A percentile compares a stretch with the other conserved stretches of the same genome.
Evolutionary conservation across 2,329 filamentous ascomycete genomes (phyloP).

Genomic region (Fusarium penzigii): DNA sequence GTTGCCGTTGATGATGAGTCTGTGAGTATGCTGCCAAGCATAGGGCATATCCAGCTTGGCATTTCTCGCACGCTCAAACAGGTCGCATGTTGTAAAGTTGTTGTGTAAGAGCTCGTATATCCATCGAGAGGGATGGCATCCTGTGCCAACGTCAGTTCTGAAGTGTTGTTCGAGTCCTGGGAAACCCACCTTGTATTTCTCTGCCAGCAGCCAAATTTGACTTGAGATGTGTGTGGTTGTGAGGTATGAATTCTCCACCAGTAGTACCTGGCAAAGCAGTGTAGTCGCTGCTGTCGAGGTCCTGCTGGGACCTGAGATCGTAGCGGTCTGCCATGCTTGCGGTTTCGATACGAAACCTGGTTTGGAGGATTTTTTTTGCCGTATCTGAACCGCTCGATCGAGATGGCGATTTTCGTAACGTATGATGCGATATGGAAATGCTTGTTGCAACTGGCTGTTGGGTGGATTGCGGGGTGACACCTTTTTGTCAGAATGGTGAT

Average conservation of each 20-base stretch:
- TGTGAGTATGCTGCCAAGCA: slow-evolving; percentile 38
- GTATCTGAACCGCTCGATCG: background rate
- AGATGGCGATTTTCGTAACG: background rate
- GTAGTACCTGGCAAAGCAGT: slow-evolving; percentile 36
- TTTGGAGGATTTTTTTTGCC: background rate
- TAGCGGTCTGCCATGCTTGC: slow-evolving; percentile 31
- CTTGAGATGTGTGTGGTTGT: slow-evolving; percentile 37
- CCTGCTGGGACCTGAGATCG: slow-evolving; percentile 29
- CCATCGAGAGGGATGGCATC: slow-evolving; percentile 44
- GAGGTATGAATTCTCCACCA: slow-evolving; percentile 28
- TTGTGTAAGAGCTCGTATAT: slow-evolving; percentile 43
- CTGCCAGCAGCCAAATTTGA: slow-evolving; percentile 25
- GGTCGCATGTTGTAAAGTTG: slow-evolving; percentile 37
- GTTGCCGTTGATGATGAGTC: slow-evolving; percentile 41
- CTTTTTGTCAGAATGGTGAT: slow-evolving; percentile 1
- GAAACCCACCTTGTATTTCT: slow-evolving; percentile 31
- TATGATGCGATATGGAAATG: background rate
- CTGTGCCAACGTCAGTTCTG: slow-evolving; percentile 24
- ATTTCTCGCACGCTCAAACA: slow-evolving; percentile 37
- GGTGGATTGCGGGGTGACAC: slow-evolving; percentile 17
- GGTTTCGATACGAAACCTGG: background rate
- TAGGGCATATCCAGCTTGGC: slow-evolving; percentile 33
- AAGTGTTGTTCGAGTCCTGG: background rate
- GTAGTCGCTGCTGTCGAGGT: slow-evolving; percentile 31
- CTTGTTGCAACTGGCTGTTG: background rate